Evolutionary conservation across 352 stramenopile species (phyloP).

Genomic region (Globisporangium cylindrosporum): DNA sequence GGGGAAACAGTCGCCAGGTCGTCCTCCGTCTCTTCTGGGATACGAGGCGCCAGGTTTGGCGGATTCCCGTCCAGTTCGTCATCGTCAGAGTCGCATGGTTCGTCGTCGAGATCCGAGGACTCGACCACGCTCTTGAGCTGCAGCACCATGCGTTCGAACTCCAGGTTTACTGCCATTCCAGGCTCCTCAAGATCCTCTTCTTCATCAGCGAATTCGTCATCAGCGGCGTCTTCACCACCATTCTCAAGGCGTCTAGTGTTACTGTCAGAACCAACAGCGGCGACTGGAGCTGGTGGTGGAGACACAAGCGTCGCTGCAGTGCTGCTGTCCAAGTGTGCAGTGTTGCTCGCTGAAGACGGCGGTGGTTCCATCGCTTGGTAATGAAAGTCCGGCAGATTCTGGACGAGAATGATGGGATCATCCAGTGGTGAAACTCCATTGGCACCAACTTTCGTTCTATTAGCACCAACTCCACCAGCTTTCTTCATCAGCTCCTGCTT

Average conservation of each 20-base stretch:
- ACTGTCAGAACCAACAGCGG: neutral
- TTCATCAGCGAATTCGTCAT: slow-evolving; percentile 14
- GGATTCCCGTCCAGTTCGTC: slow-evolving; percentile 22
- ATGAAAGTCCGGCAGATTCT: slow-evolving; percentile 48
- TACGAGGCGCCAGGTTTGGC: neutral
- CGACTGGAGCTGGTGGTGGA: slow-evolving; percentile 24
- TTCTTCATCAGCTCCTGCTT: slow-evolving; percentile 38
- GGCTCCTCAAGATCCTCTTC: slow-evolving; percentile 21
- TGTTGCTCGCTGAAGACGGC: neutral
- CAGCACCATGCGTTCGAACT: slow-evolving; percentile 77
- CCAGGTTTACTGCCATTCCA: slow-evolving; percentile 34
- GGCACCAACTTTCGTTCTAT: neutral
- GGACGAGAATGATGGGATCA: slow-evolving; percentile 69
- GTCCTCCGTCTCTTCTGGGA: slow-evolving; percentile 26
- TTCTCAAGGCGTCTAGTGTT: neutral
- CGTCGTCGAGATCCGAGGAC: slow-evolving; percentile 15
- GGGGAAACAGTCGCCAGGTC: slow-evolving; percentile 13
- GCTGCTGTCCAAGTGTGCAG: neutral
- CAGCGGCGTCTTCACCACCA: neutral
- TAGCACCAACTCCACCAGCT: neutral
- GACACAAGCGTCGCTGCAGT: neutral
- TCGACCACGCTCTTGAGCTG: slow-evolving; percentile 69
- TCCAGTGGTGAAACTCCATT: slow-evolving; percentile 36
- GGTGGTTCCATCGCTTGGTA: neutral
- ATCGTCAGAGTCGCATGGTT: slow-evolving; percentile 25